Conservation (phyloP, 495 filamentous ascomycete genomes). For the Aspergillus asperescens region DNA sequence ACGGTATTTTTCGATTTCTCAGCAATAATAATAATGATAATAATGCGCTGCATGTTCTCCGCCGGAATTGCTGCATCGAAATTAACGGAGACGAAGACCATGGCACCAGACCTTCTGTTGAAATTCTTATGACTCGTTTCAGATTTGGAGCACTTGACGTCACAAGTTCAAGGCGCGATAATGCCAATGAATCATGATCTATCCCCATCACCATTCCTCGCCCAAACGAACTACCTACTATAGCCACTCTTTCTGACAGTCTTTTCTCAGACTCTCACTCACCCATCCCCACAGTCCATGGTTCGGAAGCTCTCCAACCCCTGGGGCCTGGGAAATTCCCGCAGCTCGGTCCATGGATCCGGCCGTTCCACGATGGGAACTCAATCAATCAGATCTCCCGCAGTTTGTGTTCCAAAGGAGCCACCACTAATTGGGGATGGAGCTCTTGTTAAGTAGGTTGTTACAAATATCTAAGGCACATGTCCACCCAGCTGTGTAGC, state of each 20-base stretch:
- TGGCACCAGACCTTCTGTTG: background rate
- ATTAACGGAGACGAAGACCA: background rate
- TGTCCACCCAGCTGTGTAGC: conserved; percentile 5
- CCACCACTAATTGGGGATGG: background rate
- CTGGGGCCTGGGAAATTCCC: conserved; percentile 22
- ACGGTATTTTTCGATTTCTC: background rate
- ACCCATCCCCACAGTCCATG: background rate
- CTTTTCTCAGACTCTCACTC: background rate
- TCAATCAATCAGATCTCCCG: conserved; percentile 14
- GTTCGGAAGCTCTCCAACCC: conserved; percentile 2
- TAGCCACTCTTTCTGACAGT: background rate
- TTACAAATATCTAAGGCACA: conserved; percentile 4
- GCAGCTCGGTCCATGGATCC: conserved; percentile 20
- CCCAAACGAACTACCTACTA: background rate
- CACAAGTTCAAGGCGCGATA: background rate
- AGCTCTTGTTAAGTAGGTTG: conserved; percentile 3
- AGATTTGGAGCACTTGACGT: background rate
- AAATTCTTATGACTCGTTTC: background rate
- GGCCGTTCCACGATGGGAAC: conserved; percentile 17
- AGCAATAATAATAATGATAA: too few relatives aligned
- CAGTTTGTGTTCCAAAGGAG: conserved; percentile 11
- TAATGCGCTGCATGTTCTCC: too few relatives aligned
- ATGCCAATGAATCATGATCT: background rate
- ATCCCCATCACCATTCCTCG: background rate
- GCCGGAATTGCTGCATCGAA: too few relatives aligned